Evolutionary conservation across 345 rosid species (phyloP).

Genomic region (Eutrema yunnanense): DNA sequence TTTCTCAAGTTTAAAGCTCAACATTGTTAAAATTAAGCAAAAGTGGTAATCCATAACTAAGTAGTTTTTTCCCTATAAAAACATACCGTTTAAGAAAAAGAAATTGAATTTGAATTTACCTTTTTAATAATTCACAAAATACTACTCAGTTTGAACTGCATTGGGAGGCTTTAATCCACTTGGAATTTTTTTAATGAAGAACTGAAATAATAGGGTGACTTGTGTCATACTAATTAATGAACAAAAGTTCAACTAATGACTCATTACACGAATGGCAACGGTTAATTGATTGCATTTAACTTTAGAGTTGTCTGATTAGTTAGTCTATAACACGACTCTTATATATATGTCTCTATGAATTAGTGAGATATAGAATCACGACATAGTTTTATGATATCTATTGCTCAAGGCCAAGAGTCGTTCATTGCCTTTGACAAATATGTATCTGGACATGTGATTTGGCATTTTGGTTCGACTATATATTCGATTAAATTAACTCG

Average conservation of each 20-base stretch:
- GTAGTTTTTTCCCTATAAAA: too few species aligned
- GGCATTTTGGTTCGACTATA: not conserved
- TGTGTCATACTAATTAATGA: not conserved
- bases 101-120: too few species aligned
- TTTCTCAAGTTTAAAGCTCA: too few species aligned
- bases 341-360: not conserved
- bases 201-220: not conserved
- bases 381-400: not conserved
- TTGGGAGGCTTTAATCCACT: too few species aligned
- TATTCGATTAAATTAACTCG: not conserved
- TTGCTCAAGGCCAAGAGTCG: constrained; percentile 4
- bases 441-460: constrained; percentile 1
- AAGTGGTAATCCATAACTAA: too few species aligned
- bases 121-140: too few species aligned
- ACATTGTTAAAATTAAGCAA: too few species aligned
- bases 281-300: not conserved
- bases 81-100: too few species aligned
- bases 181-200: too few species aligned
- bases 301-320: not conserved
- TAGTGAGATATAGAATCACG: not conserved
- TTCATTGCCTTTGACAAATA: constrained; percentile 7
- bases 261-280: constrained; percentile 7
- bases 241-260: constrained; percentile 4
- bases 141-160: too few species aligned
- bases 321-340: constrained; percentile 11